Percentiles rank a stretch among this genome's conserved stretches.
phyloP scores from a whole-genome alignment of 1,284 basidiomycete genomes.

The Cryptococcus deneoformans region DNA sequence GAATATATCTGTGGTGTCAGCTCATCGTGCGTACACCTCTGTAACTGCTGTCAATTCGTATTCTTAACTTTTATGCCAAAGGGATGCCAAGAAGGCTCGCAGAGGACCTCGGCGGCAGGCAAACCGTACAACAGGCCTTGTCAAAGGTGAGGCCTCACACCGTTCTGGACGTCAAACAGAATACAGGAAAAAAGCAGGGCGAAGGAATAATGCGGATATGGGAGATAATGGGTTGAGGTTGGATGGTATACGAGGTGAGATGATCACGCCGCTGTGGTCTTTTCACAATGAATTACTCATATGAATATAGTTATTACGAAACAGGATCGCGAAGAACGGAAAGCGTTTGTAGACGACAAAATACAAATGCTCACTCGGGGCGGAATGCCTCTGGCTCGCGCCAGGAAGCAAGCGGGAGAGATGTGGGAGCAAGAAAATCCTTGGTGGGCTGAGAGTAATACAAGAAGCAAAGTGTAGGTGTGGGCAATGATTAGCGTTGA shows the following conservation, averaged over 20 bases:
- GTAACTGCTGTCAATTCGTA: background rate
- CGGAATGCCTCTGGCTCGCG: conserved; percentile 27
- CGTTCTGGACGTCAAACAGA: conserved; percentile 44
- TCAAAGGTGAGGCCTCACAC: conserved; percentile 41
- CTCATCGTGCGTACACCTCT: conserved; percentile 24
- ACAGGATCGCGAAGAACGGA: conserved; percentile 30
- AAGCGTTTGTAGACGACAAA: conserved; percentile 24
- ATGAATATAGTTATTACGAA: conserved; percentile 36
- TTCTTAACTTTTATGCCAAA: conserved; percentile 1
- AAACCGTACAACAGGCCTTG: conserved; percentile 27
- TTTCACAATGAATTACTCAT: background rate
- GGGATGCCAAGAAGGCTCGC: conserved; percentile 36
- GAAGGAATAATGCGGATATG: conserved; percentile 39
- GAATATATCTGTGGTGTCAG: conserved; percentile 46
- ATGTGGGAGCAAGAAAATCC: conserved; percentile 34
- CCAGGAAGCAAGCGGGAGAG: conserved; percentile 29
- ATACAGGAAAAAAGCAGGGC: conserved; percentile 32
- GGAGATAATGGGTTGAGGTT: conserved; percentile 32
- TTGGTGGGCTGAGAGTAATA: conserved; percentile 42
- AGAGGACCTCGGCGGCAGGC: conserved; percentile 22
- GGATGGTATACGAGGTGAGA: conserved; percentile 36
- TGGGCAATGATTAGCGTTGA: background rate
- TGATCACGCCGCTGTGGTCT: background rate
- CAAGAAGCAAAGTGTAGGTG: conserved; percentile 37
- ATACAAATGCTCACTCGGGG: conserved; percentile 9